Evolutionary conservation across 805 yeast genomes (phyloP).

Genomic region (Wickerhamiella spandovensis): DNA sequence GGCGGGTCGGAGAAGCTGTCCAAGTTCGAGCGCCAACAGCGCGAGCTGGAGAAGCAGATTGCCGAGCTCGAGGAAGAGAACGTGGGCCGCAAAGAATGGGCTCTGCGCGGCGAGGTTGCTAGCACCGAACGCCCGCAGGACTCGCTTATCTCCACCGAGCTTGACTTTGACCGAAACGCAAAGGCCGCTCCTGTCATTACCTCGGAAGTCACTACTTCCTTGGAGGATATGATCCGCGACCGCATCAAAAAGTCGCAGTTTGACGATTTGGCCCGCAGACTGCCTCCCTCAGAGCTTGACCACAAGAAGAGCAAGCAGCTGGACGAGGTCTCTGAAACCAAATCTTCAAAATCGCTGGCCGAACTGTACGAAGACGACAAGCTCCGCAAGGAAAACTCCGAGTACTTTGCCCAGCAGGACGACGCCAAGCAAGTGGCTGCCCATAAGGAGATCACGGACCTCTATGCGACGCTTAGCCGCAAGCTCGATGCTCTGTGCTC

Average conservation of each 20-base stretch:
- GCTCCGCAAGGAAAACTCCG: conserved; percentile 25
- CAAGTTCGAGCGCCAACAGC: conserved; percentile 73
- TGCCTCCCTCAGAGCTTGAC: conserved; percentile 36
- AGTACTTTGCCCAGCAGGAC: conserved; percentile 33
- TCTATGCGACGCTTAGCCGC: conserved; percentile 50
- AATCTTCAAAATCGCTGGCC: conserved; percentile 78
- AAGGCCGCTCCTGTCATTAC: conserved; percentile 96
- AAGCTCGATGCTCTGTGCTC: conserved; percentile 81
- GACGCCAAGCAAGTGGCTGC: conserved; percentile 54
- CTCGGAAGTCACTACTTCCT: conserved; percentile 66
- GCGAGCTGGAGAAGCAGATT: conserved; percentile 62
- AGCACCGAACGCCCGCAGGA: conserved; percentile 74
- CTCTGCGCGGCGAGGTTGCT: conserved; percentile 82
- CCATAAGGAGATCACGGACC: conserved; percentile 62
- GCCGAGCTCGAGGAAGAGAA: conserved; percentile 70
- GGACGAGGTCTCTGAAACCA: conserved; percentile 62
- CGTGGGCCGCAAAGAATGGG: conserved; percentile 85
- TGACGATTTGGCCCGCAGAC: conserved; percentile 71
- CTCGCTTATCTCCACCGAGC: conserved; percentile 57
- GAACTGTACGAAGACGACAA: conserved; percentile 85
- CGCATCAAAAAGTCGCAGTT: conserved; percentile 63
- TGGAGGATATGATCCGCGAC: conserved; percentile 80
- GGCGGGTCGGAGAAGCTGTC: conserved; percentile 38
- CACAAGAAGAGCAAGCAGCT: conserved; percentile 22
- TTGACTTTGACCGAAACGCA: conserved; percentile 85